Percentiles rank a stretch among this genome's conserved stretches.
phyloP scores from a whole-genome alignment of 1,139 yeast genomes.

The Geotrichum macrosporum region DNA sequence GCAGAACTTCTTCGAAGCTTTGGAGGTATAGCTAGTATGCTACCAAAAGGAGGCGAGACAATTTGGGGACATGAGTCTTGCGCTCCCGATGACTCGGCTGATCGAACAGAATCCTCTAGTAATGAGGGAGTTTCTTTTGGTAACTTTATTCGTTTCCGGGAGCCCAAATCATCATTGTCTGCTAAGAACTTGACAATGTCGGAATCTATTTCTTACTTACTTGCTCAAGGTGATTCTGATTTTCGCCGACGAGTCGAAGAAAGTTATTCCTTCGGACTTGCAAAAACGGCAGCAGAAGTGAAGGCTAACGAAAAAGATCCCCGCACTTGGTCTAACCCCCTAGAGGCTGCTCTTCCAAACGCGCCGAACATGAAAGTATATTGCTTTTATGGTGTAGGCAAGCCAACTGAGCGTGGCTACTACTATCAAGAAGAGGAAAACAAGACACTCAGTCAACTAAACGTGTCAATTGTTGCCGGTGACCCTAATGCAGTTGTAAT shows the following conservation, averaged over 20 bases:
- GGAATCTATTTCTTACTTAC: constrained; percentile 61
- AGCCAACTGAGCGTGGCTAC: constrained; percentile 92
- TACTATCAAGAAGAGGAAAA: constrained; percentile 64
- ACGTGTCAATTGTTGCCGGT: constrained; percentile 60
- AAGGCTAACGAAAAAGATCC: constrained; percentile 59
- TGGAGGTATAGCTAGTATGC: constrained; percentile 93
- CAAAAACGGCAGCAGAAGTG: constrained; percentile 57
- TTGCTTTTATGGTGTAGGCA: constrained; percentile 93
- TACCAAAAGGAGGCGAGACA: constrained; percentile 88
- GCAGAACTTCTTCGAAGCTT: constrained; percentile 78
- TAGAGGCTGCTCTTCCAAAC: constrained; percentile 83
- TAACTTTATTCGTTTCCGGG: constrained; percentile 63
- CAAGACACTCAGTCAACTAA: constrained; percentile 47
- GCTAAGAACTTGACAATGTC: constrained; percentile 57
- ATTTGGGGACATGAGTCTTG: constrained; percentile 69
- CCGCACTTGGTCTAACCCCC: constrained; percentile 85
- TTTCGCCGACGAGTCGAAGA: constrained; percentile 57
- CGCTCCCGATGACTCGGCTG: constrained; percentile 49
- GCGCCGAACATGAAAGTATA: constrained; percentile 90
- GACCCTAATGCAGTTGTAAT: constrained; percentile 63
- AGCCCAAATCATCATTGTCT: constrained; percentile 43
- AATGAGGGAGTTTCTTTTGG: constrained; percentile 53
- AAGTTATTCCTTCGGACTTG: constrained; percentile 77
- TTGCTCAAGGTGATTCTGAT: constrained; percentile 71
- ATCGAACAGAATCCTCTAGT: neutral